Percentiles rank a stretch among this genome's conserved stretches.
Evolutionary conservation across 2,329 filamentous ascomycete genomes (phyloP).

Genomic region (Sporothrix brunneoviolacea): DNA sequence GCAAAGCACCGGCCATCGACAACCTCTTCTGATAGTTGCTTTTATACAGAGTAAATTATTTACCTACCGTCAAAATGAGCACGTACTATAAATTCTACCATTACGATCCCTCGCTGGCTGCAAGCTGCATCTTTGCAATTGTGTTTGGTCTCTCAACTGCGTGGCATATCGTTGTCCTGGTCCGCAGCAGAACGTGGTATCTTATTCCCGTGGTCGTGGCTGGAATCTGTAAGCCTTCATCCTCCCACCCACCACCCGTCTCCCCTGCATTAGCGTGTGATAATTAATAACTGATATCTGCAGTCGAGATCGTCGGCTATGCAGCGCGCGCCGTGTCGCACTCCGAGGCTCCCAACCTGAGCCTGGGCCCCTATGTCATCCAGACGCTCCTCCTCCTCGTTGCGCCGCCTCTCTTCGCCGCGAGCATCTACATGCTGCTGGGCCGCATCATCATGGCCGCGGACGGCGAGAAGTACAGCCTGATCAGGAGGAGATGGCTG

Average conservation of each 20-base stretch:
- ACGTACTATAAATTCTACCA: not conserved
- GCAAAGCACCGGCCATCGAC: not conserved
- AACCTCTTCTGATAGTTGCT: no score
- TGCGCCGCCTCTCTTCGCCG: slow-evolving; percentile 1
- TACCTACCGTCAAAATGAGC: not conserved
- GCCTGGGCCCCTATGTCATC: not conserved
- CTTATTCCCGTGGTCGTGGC: not conserved
- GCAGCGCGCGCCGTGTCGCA: not conserved
- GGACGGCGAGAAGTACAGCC: not conserved
- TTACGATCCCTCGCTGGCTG: not conserved
- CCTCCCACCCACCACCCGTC: no score
- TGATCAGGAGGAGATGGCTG: slow-evolving; percentile 7
- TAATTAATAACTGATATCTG: not conserved
- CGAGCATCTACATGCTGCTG: slow-evolving; percentile 12
- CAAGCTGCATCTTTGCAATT: not conserved
- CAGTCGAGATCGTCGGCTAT: not conserved
- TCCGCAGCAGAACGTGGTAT: not conserved
- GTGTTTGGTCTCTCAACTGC: not conserved
- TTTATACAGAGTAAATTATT: not conserved
- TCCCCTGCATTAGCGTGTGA: not conserved
- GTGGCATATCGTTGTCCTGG: not conserved
- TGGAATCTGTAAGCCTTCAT: not conserved
- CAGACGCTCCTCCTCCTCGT: not conserved
- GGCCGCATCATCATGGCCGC: slow-evolving; percentile 8
- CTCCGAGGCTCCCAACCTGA: not conserved